Evolutionary conservation across 2,329 filamentous ascomycete species (phyloP), one percentile per base, ranked within the genome.

Genomic region (Xylaria polymorpha): DNA sequence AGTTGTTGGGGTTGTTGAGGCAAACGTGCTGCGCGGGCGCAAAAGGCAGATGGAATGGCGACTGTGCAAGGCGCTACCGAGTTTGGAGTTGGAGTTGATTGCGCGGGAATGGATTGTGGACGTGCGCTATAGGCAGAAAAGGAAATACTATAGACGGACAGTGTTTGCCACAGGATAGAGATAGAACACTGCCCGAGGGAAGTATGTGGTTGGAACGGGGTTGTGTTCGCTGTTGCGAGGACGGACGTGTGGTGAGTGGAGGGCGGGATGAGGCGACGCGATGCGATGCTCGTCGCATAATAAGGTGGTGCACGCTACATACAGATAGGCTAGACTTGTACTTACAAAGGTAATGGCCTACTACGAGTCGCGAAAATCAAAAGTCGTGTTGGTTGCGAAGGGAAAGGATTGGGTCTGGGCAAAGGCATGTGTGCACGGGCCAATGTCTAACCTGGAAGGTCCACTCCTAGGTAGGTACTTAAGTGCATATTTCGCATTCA

Each of bases 291-390:
- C 55, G 70, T 71, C 64, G 70, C 67, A 59, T 46, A 44, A n/a
- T 66, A 57, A 29, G 25, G 25, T 29, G 44, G 37, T 69, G 61
- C 48, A 58, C 67, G 59, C 41, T 65, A 62, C n/a, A 15, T 59
- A 59, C 41, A 37, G 25, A 1, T 46, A 59, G 41, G 41, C 65
- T 65, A 71, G 41, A 53, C 41, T 59, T 44, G 66, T 64, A 64
- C 66, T 29, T 29, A 29, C 25, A 29, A 29, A 29, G 25, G 25
- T 29, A 29, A 29, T 29, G 25, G 25, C 48, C 62, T 48, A 48
- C 61, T 56, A 58, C 57, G 64, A 70, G 69, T 69, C 69, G 67
- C 69, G 67, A 69, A 71, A 71, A 64, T 64, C 67, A 67, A 37
- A 60, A 64, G 63, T 66, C 61, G 68, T 70, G 64, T 68, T 62